Base-by-base conservation (phyloP, 495 filamentous ascomycete genomes). In the Penicillium paradoxum region DNA sequence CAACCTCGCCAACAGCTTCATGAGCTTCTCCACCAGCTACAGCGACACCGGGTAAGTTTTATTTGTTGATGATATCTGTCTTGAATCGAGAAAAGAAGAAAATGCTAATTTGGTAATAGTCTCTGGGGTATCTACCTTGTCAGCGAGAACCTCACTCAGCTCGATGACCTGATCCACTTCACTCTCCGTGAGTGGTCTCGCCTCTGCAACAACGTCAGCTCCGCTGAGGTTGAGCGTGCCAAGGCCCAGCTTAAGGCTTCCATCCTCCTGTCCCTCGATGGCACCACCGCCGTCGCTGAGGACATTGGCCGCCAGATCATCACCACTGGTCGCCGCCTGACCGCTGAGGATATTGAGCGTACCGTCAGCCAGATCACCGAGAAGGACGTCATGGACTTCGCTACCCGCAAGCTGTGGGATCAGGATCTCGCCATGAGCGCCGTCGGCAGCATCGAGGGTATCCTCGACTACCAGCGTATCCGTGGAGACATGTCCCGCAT, bases 121-220 rank as follows among this genome's bases (percentile, higher is more conserved):
- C 85, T 99, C 62, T 99, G 93, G 93, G 93, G 93, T 74, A 97
- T 97, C 80, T 99, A 99, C 82, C 79, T 99, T 48, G 89, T 96
- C 58, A 91, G 88, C 61, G 91, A 96, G 73, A 86, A 91, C 70
- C 72, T 92, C 56, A 88, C 85, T 60, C 76, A 80, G 36, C 79
- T 97, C 62, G 93, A 99, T 65, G 93, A 99, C 72, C 85, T 97
- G 32, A 83, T 96, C 64, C 95, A 97, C 83, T 99, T 97, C 76
- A 84, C 93, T 33, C 89, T 97, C 69, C 90, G 95, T 53, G 93
- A 99, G 78, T 99, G 93, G 93, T 87, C 90, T 50, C 89, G 93
- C 43, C 83, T 99, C 44, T 90, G 87, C 46, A 82, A 82, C 79
- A 83, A 80, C 72, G 93, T 99, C 63, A 85, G 82, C 64, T 81